phyloP scores from a whole-genome alignment of 2,329 filamentous ascomycete species.

The Beauveria brongniartii region DNA sequence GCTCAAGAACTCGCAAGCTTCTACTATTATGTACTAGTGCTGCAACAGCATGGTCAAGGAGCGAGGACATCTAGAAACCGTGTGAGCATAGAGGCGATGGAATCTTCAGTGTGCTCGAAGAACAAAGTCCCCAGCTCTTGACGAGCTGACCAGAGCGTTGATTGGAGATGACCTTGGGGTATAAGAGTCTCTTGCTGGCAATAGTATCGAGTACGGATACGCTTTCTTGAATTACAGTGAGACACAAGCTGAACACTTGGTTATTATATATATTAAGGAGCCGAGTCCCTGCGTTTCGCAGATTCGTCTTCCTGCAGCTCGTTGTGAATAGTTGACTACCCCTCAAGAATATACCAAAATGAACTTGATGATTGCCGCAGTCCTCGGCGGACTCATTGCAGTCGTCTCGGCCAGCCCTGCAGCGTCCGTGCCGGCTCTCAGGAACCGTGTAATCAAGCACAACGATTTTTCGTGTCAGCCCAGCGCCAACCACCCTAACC shows the following conservation, averaged over 20 bases:
- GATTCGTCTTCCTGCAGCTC: too few relatives aligned
- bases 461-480: constrained; percentile 16
- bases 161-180: too few relatives aligned
- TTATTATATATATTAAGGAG: not conserved
- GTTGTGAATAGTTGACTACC: too few relatives aligned
- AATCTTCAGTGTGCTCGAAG: too few relatives aligned
- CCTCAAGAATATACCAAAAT: not conserved
- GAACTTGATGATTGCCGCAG: not conserved
- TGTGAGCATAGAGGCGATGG: too few relatives aligned
- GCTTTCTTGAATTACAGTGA: not conserved
- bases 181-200: too few relatives aligned
- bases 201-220: too few relatives aligned
- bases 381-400: not conserved
- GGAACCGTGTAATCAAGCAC: not conserved
- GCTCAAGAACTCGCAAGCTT: not conserved
- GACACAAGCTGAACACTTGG: not conserved
- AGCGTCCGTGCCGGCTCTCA: not conserved
- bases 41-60: too few relatives aligned
- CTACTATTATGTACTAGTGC: not conserved
- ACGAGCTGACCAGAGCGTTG: not conserved
- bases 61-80: too few relatives aligned
- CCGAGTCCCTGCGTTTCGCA: not conserved
- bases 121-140: not conserved
- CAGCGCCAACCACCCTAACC: constrained; percentile 13
- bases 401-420: not conserved